Percentiles rank a stretch among this genome's conserved stretches.
These are phyloP conservation scores for Talaromyces verruculosus DNA, from an alignment of 2,329 filamentous ascomycete species.

Conservation along the genomic window DNA sequence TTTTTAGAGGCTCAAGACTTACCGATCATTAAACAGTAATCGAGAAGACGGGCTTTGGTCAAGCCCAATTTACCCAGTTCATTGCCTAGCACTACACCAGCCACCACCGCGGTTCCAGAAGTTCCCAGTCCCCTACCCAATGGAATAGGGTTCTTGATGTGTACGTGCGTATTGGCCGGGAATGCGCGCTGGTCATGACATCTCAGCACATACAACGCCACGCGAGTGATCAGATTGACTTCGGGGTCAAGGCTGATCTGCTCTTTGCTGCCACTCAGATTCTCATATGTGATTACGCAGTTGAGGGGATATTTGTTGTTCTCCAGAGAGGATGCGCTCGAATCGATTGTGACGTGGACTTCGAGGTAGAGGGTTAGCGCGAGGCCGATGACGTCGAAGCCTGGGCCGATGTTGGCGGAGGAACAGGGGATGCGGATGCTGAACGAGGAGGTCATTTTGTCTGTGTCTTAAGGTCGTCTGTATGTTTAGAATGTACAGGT, in stretches of 20 bases:
- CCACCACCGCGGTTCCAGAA: slow-evolving; percentile 91
- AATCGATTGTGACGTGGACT: slow-evolving; percentile 74
- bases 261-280: slow-evolving; percentile 67
- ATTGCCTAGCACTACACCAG: slow-evolving; percentile 89
- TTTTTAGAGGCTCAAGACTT: slow-evolving; percentile 29
- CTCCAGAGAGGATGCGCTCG: slow-evolving; percentile 51
- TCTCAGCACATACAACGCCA: slow-evolving; percentile 89
- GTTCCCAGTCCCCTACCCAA: slow-evolving; percentile 91
- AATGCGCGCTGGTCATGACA: slow-evolving; percentile 87
- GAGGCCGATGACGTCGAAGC: slow-evolving; percentile 94
- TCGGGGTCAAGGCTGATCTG: slow-evolving; percentile 82
- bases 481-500: too few relatives aligned
- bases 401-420: slow-evolving; percentile 94
- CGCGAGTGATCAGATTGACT: slow-evolving; percentile 88
- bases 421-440: slow-evolving; percentile 83
- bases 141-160: slow-evolving; percentile 94
- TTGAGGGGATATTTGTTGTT: slow-evolving; percentile 49
- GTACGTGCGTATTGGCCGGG: slow-evolving; percentile 81
- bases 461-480: too few relatives aligned
- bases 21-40: slow-evolving; percentile 97
- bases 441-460: slow-evolving; percentile 51
- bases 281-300: slow-evolving; percentile 89
- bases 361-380: slow-evolving; percentile 93
- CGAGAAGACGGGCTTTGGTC: slow-evolving; percentile 78
- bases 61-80: slow-evolving; percentile 79